phyloP scores from a whole-genome alignment of 2,329 filamentous ascomycete species.

The Drechmeria coniospora region DNA sequence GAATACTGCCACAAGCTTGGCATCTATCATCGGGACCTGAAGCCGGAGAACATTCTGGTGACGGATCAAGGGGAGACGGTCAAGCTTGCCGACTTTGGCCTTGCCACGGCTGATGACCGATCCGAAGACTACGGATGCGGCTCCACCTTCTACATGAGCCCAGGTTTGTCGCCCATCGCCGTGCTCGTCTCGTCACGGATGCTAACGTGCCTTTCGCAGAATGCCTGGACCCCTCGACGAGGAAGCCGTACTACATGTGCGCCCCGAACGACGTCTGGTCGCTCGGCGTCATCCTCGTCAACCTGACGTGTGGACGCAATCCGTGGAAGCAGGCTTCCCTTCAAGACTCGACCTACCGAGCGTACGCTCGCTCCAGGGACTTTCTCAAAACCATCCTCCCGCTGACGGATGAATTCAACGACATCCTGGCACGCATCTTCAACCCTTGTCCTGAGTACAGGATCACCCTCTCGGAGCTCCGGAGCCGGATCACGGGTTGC shows the following conservation, averaged over 20 bases:
- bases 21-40: conserved; percentile 94
- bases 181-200: conserved; percentile 8
- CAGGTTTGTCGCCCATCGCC: conserved; percentile 41
- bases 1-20: conserved; percentile 85
- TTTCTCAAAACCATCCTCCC: conserved; percentile 91
- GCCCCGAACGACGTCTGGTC: conserved; percentile 97
- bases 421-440: conserved; percentile 77
- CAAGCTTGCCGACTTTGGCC: conserved; percentile 93
- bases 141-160: conserved; percentile 98
- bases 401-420: conserved; percentile 75
- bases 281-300: conserved; percentile 93
- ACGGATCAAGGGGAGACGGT: conserved; percentile 77
- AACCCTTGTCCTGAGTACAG: conserved; percentile 69
- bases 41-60: conserved; percentile 95
- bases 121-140: conserved; percentile 96
- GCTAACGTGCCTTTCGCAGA: too few relatives aligned
- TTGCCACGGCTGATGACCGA: conserved; percentile 69
- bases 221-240: conserved; percentile 65
- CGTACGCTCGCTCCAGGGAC: conserved; percentile 68
- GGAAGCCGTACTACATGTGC: conserved; percentile 71
- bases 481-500: conserved; percentile 62
- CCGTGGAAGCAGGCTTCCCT: conserved; percentile 94
- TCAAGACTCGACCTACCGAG: conserved; percentile 89
- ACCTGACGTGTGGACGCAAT: conserved; percentile 93
- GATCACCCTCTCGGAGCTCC: conserved; percentile 68